Base-by-base conservation (phyloP, 2,329 filamentous ascomycete genomes). In the Fusarium circinatum region DNA sequence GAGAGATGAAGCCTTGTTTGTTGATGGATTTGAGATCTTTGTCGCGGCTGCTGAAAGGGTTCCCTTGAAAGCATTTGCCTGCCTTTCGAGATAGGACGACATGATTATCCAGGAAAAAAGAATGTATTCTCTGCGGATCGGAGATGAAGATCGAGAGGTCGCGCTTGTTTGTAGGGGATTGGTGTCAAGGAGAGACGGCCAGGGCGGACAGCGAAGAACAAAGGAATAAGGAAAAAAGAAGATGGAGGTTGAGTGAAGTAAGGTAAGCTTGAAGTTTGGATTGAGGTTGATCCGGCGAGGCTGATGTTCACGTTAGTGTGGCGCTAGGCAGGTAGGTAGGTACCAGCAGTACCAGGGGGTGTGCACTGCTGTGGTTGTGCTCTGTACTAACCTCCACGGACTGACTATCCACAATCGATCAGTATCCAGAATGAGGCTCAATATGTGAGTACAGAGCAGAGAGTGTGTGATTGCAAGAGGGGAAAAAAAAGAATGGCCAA, bases 61-160 rank as follows among this genome's bases (percentile, higher is more conserved):
- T 77, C 87, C 89, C 77, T 86, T 89, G 83, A 92, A 90, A 76
- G 84, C 87, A 65, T 88, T 89, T 73, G 90, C 87, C 82, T 92
- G 90, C 76, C 89, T 90, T 76, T 92, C 89, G 69, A 93, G 87
- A 76, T 89, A 91, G 55, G 82, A 83, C 65, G 90, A 90, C 89
- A 91, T 92, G 77, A 60, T 83, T 80, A 78, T n/a, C 14, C 26
- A 44, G 71, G 71, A 58, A 72, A 54, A 52, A 56, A 41, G 62
- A 74, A 51, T 41, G 60, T 38, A 54, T 30, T 58, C 44, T 51
- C 26, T 24, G n/a, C 30, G 47, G 39, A 54, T 32, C 14, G 39
- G 44, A 52, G 24, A 48, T 45, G 42, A 45, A 51, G 48, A 45
- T 57, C 42, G 60, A 61, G 59, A 51, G 51, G 48, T 55, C 42